Conservation (phyloP, 2,329 filamentous ascomycete genomes). For the Fonsecaea nubica region DNA sequence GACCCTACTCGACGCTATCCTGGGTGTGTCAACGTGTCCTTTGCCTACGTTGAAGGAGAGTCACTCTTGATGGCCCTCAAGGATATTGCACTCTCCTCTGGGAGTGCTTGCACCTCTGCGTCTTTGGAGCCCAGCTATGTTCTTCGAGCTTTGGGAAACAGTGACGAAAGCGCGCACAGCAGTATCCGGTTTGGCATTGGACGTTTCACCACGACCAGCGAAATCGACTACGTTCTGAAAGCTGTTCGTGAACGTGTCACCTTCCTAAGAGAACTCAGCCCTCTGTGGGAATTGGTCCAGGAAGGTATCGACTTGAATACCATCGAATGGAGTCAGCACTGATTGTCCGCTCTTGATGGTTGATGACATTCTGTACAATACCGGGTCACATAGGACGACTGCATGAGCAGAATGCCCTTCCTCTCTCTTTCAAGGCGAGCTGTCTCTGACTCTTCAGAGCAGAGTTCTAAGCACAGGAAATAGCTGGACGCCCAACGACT, state of each 20-base stretch:
- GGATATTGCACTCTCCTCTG: conserved; percentile 95
- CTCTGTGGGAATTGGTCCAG: conserved; percentile 96
- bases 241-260: conserved; percentile 88
- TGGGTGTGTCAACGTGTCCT: conserved; percentile 97
- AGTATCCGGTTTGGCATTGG: conserved; percentile 98
- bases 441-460: neutral
- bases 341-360: conserved; percentile 42
- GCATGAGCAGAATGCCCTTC: neutral
- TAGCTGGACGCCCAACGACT: neutral
- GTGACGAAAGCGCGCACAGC: conserved; percentile 95
- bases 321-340: conserved; percentile 98
- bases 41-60: conserved; percentile 97
- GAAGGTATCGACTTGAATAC: conserved; percentile 94
- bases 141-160: conserved; percentile 89
- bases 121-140: conserved; percentile 97
- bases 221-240: conserved; percentile 97
- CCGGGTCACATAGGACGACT: conserved; percentile 12
- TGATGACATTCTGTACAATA: conserved; percentile 24
- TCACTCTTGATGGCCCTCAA: conserved; percentile 98
- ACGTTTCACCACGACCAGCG: conserved; percentile 89
- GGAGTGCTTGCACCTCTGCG: conserved; percentile 95
- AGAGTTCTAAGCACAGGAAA: neutral
- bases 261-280: conserved; percentile 92
- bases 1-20: conserved; percentile 85
- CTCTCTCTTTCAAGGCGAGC: neutral